Evolutionary conservation across 495 filamentous ascomycete genomes (phyloP).

Genomic region (Platismatia glauca): DNA sequence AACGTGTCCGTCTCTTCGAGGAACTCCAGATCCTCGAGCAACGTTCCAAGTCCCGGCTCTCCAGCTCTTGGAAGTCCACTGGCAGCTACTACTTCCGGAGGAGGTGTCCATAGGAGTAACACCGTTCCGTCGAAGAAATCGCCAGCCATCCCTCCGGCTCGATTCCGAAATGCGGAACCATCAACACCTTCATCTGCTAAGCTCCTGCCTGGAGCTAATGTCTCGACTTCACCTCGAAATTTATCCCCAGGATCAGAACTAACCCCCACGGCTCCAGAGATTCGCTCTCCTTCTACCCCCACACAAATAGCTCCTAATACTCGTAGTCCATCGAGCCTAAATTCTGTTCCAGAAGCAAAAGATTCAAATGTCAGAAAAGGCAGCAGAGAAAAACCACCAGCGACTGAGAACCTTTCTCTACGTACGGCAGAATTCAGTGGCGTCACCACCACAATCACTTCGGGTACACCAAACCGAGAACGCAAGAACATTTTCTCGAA

Average conservation of each 20-base stretch:
- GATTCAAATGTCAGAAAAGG: slow-evolving; percentile 5
- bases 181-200: slow-evolving; percentile 28
- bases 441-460: slow-evolving; percentile 32
- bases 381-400: slow-evolving; percentile 26
- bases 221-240: slow-evolving; percentile 17
- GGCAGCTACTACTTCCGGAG: slow-evolving; percentile 34
- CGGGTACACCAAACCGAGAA: slow-evolving; percentile 59
- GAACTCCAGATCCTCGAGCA: slow-evolving; percentile 63
- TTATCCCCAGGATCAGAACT: slow-evolving; percentile 13
- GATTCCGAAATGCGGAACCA: slow-evolving; percentile 30
- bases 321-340: slow-evolving; percentile 11
- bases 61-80: slow-evolving; percentile 46
- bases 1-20: slow-evolving; percentile 72
- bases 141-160: slow-evolving; percentile 51
- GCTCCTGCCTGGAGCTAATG: slow-evolving; percentile 29
- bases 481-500: slow-evolving; percentile 62
- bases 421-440: slow-evolving; percentile 27
- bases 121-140: slow-evolving; percentile 92
- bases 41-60: slow-evolving; percentile 60
- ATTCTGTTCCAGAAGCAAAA: slow-evolving; percentile 11
- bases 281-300: slow-evolving; percentile 9
- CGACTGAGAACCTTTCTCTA: slow-evolving; percentile 31
- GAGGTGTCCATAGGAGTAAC: slow-evolving; percentile 81
- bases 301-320: slow-evolving; percentile 7
- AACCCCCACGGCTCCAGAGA: slow-evolving; percentile 1